Conservation (phyloP, 2,329 filamentous ascomycete genomes). For the Kalaharituber pfeilii region DNA sequence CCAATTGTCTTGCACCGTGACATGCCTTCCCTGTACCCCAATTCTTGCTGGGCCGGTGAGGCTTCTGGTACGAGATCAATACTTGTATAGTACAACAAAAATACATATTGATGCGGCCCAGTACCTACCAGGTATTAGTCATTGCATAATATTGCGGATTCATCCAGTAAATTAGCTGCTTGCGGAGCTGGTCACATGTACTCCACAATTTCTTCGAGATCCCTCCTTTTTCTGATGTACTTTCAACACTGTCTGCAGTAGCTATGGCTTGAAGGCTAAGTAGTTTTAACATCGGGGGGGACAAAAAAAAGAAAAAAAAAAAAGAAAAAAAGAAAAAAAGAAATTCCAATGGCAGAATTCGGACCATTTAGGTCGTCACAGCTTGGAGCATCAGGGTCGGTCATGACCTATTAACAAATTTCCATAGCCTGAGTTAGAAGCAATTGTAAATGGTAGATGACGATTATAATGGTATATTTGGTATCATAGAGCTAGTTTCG, state of each 20-base stretch:
- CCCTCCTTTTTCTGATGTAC: neutral
- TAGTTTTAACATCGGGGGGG: slow-evolving; percentile 25
- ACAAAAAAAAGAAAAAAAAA: no score
- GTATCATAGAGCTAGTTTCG: slow-evolving; percentile 8
- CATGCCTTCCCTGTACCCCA: slow-evolving; percentile 29
- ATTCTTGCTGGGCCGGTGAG: slow-evolving; percentile 25
- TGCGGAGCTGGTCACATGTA: slow-evolving; percentile 32
- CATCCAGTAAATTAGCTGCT: neutral
- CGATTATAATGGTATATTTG: slow-evolving; percentile 16
- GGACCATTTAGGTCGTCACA: slow-evolving; percentile 30
- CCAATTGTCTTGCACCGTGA: slow-evolving; percentile 30
- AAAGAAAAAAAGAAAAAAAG: no score
- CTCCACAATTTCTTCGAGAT: slow-evolving; percentile 27
- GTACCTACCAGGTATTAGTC: slow-evolving; percentile 24
- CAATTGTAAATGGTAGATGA: neutral
- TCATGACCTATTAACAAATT: slow-evolving; percentile 24
- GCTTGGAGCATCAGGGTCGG: slow-evolving; percentile 32
- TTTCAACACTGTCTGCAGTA: slow-evolving; percentile 9
- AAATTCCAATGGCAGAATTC: slow-evolving; percentile 35
- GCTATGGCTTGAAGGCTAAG: slow-evolving; percentile 15
- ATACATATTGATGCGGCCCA: slow-evolving; percentile 32
- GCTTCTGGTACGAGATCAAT: slow-evolving; percentile 28
- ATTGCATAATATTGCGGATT: neutral
- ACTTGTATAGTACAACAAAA: slow-evolving; percentile 30
- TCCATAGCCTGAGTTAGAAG: slow-evolving; percentile 22